phyloP scores from a whole-genome alignment of 495 filamentous ascomycete genomes.

The Letharia lupina region DNA sequence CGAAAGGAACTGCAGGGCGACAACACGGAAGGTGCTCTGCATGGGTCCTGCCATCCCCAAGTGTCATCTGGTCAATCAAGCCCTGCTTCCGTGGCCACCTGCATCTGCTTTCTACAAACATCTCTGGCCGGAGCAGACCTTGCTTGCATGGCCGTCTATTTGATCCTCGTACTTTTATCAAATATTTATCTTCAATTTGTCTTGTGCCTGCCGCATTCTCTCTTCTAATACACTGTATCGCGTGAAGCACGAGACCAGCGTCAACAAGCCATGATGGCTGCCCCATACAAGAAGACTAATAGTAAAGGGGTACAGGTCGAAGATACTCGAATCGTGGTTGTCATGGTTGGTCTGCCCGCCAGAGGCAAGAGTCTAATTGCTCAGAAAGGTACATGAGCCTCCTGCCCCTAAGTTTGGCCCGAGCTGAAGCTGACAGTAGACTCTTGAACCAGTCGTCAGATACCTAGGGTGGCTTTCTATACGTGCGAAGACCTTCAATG shows the following conservation, averaged over 20 bases:
- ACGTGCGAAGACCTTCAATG: constrained; percentile 88
- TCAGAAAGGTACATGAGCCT: constrained; percentile 66
- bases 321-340: constrained; percentile 92
- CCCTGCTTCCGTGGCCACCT: not conserved
- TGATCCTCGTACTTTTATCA: not conserved
- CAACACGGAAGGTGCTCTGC: not conserved
- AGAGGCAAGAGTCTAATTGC: constrained; percentile 95
- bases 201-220: not conserved
- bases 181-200: not conserved
- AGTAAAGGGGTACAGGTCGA: constrained; percentile 62
- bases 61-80: not conserved
- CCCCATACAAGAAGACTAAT: constrained; percentile 39
- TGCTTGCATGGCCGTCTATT: not conserved
- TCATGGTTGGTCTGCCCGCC: constrained; percentile 95
- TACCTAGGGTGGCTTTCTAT: constrained; percentile 96
- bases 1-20: not conserved
- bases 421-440: constrained; percentile 23
- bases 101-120: not conserved
- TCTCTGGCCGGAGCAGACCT: not conserved
- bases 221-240: not conserved
- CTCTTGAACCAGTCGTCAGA: constrained; percentile 58
- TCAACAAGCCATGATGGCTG: constrained; percentile 22
- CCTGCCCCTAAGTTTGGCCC: constrained; percentile 12
- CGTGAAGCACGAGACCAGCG: constrained; percentile 11
- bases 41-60: not conserved